Conservation (phyloP, 1,139 yeast species). For the Magnusiomyces sp. region DNA sequence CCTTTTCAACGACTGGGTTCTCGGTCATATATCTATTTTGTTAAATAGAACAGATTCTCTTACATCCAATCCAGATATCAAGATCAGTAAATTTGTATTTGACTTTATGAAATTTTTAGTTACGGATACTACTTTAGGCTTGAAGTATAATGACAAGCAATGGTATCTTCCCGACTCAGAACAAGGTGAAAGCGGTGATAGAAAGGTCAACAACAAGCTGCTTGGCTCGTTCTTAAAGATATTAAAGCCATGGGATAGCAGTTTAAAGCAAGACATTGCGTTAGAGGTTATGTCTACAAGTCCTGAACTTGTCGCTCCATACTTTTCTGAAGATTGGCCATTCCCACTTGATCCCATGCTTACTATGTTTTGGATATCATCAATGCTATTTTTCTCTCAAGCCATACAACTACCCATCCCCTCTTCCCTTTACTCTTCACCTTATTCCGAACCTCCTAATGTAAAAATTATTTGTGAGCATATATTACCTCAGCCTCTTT, state of each 20-base stretch:
- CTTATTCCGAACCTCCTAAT: slow-evolving; percentile 21
- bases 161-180: slow-evolving; percentile 41
- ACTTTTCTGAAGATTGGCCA: slow-evolving; percentile 47
- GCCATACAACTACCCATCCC: slow-evolving; percentile 52
- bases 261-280: slow-evolving; percentile 49
- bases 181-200: slow-evolving; percentile 10
- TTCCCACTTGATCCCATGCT: slow-evolving; percentile 58
- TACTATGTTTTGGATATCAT: slow-evolving; percentile 77
- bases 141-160: slow-evolving; percentile 53
- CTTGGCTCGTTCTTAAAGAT: slow-evolving; percentile 53
- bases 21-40: slow-evolving; percentile 49
- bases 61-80: slow-evolving; percentile 18
- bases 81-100: slow-evolving; percentile 28
- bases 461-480: slow-evolving; percentile 39
- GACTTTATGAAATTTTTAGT: slow-evolving; percentile 45
- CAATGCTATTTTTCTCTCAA: slow-evolving; percentile 52
- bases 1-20: slow-evolving; percentile 69
- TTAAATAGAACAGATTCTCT: slow-evolving; percentile 36
- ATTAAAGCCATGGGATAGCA: slow-evolving; percentile 77
- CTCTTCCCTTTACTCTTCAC: slow-evolving; percentile 18
- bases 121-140: slow-evolving; percentile 49
- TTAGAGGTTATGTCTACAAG: slow-evolving; percentile 43
- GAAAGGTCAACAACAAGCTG: slow-evolving; percentile 43
- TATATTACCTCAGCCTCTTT: slow-evolving; percentile 60
- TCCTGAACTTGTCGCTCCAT: slow-evolving; percentile 72